phyloP scores from a whole-genome alignment of 129 eudicot genomes.

The Artemisia argyi region DNA sequence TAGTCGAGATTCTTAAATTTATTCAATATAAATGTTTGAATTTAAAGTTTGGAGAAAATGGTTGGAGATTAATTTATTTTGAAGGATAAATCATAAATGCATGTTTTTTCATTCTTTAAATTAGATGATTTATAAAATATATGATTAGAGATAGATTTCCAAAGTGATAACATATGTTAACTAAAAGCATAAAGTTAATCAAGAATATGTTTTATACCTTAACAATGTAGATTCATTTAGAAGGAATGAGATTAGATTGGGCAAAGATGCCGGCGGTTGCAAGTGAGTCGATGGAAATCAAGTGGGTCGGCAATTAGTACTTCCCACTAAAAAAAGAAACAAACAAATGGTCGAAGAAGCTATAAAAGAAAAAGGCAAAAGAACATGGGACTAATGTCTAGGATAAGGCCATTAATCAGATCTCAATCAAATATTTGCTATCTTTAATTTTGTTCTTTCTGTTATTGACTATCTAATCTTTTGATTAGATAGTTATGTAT shows the following conservation, averaged over 20 bases:
- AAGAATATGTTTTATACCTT: too few relatives aligned
- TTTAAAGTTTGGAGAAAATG: too few relatives aligned
- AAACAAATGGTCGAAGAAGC: conserved; percentile 22
- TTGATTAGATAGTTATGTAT: too few relatives aligned
- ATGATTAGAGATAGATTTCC: too few relatives aligned
- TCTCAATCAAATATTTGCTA: conserved; percentile 8
- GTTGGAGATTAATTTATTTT: too few relatives aligned
- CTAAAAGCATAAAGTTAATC: too few relatives aligned
- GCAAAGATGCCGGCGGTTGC: conserved; percentile 35
- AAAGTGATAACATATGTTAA: too few relatives aligned
- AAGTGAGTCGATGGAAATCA: conserved; percentile 33
- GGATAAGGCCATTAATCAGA: conserved; percentile 28
- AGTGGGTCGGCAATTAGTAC: conserved; percentile 39
- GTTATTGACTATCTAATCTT: not conserved
- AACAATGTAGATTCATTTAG: conserved; percentile 20
- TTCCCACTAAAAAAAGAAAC: conserved; percentile 21
- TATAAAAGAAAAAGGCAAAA: conserved; percentile 14
- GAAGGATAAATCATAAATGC: too few relatives aligned
- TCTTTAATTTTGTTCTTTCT: conserved; percentile 4
- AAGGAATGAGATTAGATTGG: conserved; percentile 26
- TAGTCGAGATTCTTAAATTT: too few relatives aligned
- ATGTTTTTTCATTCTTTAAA: too few relatives aligned
- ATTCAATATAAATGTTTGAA: too few relatives aligned
- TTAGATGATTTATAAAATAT: too few relatives aligned
- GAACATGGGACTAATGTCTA: conserved; percentile 28